phyloP scores from a whole-genome alignment of 2,329 filamentous ascomycete species.

The Cryoendolithus antarcticus region DNA sequence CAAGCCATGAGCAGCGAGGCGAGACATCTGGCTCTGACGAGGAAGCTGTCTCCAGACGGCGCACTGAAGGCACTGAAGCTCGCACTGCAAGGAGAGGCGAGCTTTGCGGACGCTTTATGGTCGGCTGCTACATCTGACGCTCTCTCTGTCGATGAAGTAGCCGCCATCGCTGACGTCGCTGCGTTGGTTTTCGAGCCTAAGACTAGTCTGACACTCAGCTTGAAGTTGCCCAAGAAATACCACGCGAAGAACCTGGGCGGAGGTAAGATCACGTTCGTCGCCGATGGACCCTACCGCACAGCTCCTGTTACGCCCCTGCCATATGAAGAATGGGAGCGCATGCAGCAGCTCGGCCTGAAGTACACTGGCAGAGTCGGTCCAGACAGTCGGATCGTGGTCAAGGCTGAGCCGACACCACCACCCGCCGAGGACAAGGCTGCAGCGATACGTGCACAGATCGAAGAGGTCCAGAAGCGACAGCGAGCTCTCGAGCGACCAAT shows the following conservation, averaged over 20 bases:
- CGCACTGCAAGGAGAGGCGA: slow-evolving; percentile 37
- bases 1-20: slow-evolving; percentile 39
- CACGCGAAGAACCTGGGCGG: slow-evolving; percentile 40
- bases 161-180: slow-evolving; percentile 46
- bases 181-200: slow-evolving; percentile 42
- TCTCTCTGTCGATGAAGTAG: slow-evolving; percentile 41
- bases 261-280: slow-evolving; percentile 27
- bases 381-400: slow-evolving; percentile 1
- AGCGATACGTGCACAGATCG: neutral
- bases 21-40: slow-evolving; percentile 41
- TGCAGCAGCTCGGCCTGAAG: slow-evolving; percentile 17
- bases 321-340: slow-evolving; percentile 16
- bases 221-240: slow-evolving; percentile 48
- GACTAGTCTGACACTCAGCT: slow-evolving; percentile 35
- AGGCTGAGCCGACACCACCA: slow-evolving; percentile 1
- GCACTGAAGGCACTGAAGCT: slow-evolving; percentile 44
- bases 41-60: slow-evolving; percentile 43
- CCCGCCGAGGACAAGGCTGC: neutral
- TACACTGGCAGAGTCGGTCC: slow-evolving; percentile 20
- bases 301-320: slow-evolving; percentile 16
- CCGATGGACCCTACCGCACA: slow-evolving; percentile 14
- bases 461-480: slow-evolving; percentile 1
- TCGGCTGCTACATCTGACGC: slow-evolving; percentile 40
- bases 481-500: slow-evolving; percentile 4
- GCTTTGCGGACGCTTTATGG: slow-evolving; percentile 43